Base-by-base conservation (phyloP, 2,329 filamentous ascomycete species). In the Phyllosticta paracitricarpa region DNA sequence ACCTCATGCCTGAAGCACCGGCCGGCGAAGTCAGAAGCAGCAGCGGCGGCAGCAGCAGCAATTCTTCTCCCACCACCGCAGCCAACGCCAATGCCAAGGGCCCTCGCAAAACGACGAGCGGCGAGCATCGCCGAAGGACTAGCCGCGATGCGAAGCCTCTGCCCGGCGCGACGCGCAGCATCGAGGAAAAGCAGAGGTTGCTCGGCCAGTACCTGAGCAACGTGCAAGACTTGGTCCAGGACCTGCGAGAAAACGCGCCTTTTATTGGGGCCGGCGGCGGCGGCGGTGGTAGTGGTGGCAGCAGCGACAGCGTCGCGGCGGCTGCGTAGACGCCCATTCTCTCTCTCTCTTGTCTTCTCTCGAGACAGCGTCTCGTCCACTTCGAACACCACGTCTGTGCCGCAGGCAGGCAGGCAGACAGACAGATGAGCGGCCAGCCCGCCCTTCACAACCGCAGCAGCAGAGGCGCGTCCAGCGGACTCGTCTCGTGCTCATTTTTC, bases 1-100 rank as follows among this genome's bases (percentile, higher is more conserved):
- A 97, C 75, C 86, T 99, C 67, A 96, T 97, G 88, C 92, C 93
- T 57, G 94, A 99, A 76, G 84, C 84, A 0, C 86, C 79, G 1
- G 71, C 71, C 28, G n/a, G n/a, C 40, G 40, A 48, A 14, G 40
- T 48, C 12, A n/a, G 28, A 30, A 30, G 28, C 28, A 66, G 63
- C 40, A 82, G 54, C 78, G 68, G 54, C 78, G 68, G 69, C 12
- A 73, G 72, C 24, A 71, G 73, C 1, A 70, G 74, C 0, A 77
- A 74, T 63, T 74, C 75, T 1, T 75, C 73, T 4, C 14, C 40
- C 4, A 17, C 35, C 35, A 59, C 57, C 51, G 54, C 19, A 22
- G 19, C 54, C 4, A 52, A 33, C 5, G 40, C 51, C 14, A 33
- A 56, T 48, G 65, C 67, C 40, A 63, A 67, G 54, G 70, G 69